Base-by-base conservation (phyloP, 805 yeast species). In the Pichia rugopelliculosa region DNA sequence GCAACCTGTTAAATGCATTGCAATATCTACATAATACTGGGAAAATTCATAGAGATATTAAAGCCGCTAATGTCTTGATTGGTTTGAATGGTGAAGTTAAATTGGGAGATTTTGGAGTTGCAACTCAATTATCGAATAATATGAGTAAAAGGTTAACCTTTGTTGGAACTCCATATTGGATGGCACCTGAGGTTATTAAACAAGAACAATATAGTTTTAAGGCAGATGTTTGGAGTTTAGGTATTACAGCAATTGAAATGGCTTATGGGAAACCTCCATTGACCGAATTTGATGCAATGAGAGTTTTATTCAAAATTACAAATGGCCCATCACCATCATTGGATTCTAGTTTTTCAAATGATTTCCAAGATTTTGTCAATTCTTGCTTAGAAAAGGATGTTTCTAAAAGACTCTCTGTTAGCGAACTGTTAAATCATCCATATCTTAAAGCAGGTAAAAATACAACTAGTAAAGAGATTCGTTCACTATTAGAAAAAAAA, bases 71-170 rank as follows among this genome's bases (percentile, higher is more conserved):
- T 62, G 79, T 91, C 22, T 67, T 91, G 30, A 62, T 90, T 17
- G 81, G 87, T 18, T 74, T 75, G 2, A 66, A 73, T 12, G 90
- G 95, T 3, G 81, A 76, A 10, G 91, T 88, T 13, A 93, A 91
- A 58, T 73, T 91, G 42, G 97, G 96, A 2, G 99, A 91, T 64
- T 91, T 91, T 65, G 98, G 98, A 1, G 96, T 91, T 11, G 95
- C 98, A 1, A 87, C 97, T 0, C 85, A 82, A 56, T 72, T 67
- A 5, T 73, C 80, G 2, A 82, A 81, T 44, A 72, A 77, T 55
- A 66, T 78, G 48, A 71, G 77, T 17, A 71, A 79, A 48, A 48
- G 71, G 40, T 71, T 74, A 61, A 67, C 83, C 0, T 72, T 77
- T 59, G 82, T 77, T 4, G 83, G 83, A 0, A 77, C 83, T 0